Evolutionary conservation across 176 grass and related monocot species (phyloP).

Genomic region (Echinochloa phyllopogon): DNA sequence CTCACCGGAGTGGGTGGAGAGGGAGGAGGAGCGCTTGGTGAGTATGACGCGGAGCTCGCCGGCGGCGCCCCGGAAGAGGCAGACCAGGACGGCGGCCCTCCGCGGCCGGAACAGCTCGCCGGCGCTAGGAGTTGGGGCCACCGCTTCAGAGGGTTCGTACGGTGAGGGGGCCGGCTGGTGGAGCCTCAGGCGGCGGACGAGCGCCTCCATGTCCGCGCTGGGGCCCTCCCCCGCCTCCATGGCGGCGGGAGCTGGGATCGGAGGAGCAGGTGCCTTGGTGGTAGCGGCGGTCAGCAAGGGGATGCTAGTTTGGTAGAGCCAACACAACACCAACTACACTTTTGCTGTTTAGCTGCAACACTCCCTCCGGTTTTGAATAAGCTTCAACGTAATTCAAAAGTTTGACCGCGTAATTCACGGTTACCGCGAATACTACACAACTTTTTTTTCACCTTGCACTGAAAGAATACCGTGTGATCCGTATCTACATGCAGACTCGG

Average conservation of each 20-base stretch:
- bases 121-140: background rate
- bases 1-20: slow-evolving; percentile 75
- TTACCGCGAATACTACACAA: too few relatives aligned
- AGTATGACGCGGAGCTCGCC: slow-evolving; percentile 73
- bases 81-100: slow-evolving; percentile 68
- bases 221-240: background rate
- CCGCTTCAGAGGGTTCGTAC: slow-evolving; percentile 29
- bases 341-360: too few relatives aligned
- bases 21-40: slow-evolving; percentile 69
- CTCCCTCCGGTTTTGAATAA: too few relatives aligned
- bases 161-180: slow-evolving; percentile 43
- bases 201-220: slow-evolving; percentile 32
- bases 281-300: background rate
- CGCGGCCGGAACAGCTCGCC: slow-evolving; percentile 49
- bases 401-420: too few relatives aligned
- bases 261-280: background rate
- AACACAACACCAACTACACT: too few relatives aligned
- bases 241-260: background rate
- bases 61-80: slow-evolving; percentile 57
- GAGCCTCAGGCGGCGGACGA: slow-evolving; percentile 55
- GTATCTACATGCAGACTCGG: background rate
- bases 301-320: background rate
- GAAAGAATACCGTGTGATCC: too few relatives aligned
- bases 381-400: too few relatives aligned
- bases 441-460: too few relatives aligned